Evolutionary conservation across 768 basidiomycete species (phyloP).

Genomic region (Leucocoprinus birnbaumii): DNA sequence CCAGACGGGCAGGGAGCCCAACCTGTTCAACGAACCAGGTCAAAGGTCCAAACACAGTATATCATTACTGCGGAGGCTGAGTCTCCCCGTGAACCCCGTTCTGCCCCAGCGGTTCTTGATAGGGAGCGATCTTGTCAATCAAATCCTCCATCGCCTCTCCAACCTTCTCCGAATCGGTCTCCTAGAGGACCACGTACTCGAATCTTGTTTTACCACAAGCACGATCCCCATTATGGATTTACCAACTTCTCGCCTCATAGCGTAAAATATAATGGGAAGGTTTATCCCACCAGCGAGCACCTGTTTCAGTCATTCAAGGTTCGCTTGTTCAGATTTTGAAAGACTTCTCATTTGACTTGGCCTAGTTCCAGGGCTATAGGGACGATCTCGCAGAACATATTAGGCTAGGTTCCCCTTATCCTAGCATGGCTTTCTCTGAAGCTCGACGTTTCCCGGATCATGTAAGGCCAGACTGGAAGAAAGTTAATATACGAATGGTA

Average conservation of each 20-base stretch:
- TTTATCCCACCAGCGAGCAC: conserved; percentile 75
- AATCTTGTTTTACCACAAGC: conserved; percentile 64
- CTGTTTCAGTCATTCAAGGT: conserved; percentile 77
- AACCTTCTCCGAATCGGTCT: conserved; percentile 16
- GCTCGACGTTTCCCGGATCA: conserved; percentile 62
- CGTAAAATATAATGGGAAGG: conserved; percentile 57
- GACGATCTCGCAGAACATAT: conserved; percentile 70
- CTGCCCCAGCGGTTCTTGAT: not conserved
- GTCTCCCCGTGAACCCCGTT: not conserved
- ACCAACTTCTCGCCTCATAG: conserved; percentile 73
- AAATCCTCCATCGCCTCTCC: conserved; percentile 11
- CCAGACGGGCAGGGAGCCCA: conserved; percentile 27
- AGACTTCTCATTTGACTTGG: not conserved
- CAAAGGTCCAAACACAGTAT: conserved; percentile 26
- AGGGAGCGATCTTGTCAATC: conserved; percentile 10
- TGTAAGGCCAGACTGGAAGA: conserved; percentile 65
- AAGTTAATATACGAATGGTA: conserved; percentile 67
- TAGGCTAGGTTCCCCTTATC: conserved; percentile 57
- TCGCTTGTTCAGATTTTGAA: not conserved
- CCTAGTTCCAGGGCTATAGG: conserved; percentile 55
- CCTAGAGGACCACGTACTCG: conserved; percentile 25
- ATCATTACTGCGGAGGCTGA: conserved; percentile 20
- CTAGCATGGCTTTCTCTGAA: conserved; percentile 64
- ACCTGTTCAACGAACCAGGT: conserved; percentile 31
- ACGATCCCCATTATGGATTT: conserved; percentile 65